Evolutionary conservation across 352 stramenopile species (phyloP).

Genomic region (Salisapilia sapeloensis): DNA sequence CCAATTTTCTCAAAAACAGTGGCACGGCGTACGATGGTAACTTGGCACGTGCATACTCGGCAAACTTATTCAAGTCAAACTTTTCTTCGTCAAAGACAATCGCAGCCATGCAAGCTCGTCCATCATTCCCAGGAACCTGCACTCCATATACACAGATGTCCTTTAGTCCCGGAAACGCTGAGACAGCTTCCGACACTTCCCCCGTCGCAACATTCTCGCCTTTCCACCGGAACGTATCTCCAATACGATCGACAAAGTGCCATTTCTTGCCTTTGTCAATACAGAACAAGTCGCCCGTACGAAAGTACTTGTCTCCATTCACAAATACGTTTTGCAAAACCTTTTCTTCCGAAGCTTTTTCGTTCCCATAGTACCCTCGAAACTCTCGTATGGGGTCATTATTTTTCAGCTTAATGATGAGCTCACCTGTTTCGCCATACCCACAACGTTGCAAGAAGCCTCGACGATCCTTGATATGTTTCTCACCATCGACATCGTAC

Average conservation of each 20-base stretch:
- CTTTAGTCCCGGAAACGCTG: slow-evolving; percentile 51
- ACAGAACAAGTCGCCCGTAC: slow-evolving; percentile 81
- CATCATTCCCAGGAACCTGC: slow-evolving; percentile 53
- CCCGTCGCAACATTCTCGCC: slow-evolving; percentile 87
- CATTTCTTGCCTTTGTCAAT: slow-evolving; percentile 55
- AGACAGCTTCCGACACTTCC: slow-evolving; percentile 72
- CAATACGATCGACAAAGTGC: slow-evolving; percentile 84
- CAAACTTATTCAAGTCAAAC: slow-evolving; percentile 42
- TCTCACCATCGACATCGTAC: slow-evolving; percentile 64
- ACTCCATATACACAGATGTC: slow-evolving; percentile 71
- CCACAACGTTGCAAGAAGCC: slow-evolving; percentile 33
- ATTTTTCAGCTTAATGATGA: slow-evolving; percentile 40
- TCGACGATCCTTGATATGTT: slow-evolving; percentile 29
- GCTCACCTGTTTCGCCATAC: slow-evolving; percentile 46
- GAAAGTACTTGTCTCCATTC: slow-evolving; percentile 80
- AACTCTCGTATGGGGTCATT: slow-evolving; percentile 50
- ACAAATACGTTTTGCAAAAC: slow-evolving; percentile 65
- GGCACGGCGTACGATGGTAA: slow-evolving; percentile 63
- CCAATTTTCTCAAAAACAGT: slow-evolving; percentile 67
- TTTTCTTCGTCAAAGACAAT: slow-evolving; percentile 57
- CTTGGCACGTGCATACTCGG: slow-evolving; percentile 19
- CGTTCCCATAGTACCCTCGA: slow-evolving; percentile 78
- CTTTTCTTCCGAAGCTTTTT: slow-evolving; percentile 70
- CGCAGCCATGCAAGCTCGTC: slow-evolving; percentile 63
- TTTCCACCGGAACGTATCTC: slow-evolving; percentile 90